A percentile compares a stretch with the other conserved stretches of the same genome.
phyloP scores from a whole-genome alignment of 1,284 basidiomycete genomes.

The Boletus austroedulis region DNA sequence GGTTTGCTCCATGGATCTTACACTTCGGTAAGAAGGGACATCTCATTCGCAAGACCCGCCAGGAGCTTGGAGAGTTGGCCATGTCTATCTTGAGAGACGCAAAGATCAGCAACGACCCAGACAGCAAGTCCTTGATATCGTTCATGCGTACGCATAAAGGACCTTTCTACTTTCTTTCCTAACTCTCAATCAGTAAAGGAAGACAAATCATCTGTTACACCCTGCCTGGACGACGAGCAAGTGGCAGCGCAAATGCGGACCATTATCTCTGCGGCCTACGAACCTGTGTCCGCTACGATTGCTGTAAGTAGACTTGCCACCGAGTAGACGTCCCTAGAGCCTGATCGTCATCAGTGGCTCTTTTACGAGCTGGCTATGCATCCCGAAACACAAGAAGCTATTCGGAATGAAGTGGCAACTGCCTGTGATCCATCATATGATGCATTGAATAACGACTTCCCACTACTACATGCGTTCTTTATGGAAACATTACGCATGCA shows the following conservation, averaged over 20 bases:
- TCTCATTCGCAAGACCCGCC: conserved; percentile 51
- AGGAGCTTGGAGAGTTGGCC: conserved; percentile 50
- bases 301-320: conserved; percentile 38
- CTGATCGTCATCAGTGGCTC: conserved; percentile 44
- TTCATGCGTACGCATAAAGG: conserved; percentile 44
- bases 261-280: conserved; percentile 61
- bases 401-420: conserved; percentile 48
- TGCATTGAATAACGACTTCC: conserved; percentile 45
- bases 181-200: conserved; percentile 40
- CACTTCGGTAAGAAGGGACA: conserved; percentile 54
- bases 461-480: conserved; percentile 52
- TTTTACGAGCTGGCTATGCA: conserved; percentile 55
- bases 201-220: conserved; percentile 35
- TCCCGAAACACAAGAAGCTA: conserved; percentile 43
- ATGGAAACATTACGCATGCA: conserved; percentile 59
- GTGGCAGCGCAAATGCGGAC: conserved; percentile 58
- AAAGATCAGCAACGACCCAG: conserved; percentile 41
- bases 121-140: conserved; percentile 48
- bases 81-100: conserved; percentile 52
- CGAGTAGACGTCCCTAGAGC: conserved; percentile 2
- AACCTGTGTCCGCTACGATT: conserved; percentile 54
- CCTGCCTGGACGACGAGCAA: conserved; percentile 46
- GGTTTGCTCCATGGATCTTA: conserved; percentile 53
- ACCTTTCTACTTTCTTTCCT: neutral
- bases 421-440: conserved; percentile 49